phyloP scores from a whole-genome alignment of 2,329 filamentous ascomycete genomes.

The Cordyceps fumosorosea region DNA sequence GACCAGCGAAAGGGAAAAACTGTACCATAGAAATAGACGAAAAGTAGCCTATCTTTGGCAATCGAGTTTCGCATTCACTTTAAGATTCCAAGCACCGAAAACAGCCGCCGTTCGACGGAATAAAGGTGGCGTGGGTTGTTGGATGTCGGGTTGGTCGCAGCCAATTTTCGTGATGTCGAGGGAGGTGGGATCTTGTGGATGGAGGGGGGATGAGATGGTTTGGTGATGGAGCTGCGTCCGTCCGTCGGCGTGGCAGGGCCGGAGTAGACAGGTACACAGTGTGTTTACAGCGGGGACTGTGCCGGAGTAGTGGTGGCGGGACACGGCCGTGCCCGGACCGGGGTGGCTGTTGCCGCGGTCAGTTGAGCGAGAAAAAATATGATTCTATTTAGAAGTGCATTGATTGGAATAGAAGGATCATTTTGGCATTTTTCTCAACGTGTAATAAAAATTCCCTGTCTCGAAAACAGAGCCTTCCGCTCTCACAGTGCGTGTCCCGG shows the following conservation, averaged over 20 bases:
- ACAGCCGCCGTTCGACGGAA: constrained; percentile 11
- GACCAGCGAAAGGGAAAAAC: neutral
- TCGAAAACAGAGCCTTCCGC: neutral
- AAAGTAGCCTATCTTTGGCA: constrained; percentile 14
- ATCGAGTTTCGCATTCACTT: constrained; percentile 12
- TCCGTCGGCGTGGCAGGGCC: neutral
- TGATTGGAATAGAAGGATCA: neutral
- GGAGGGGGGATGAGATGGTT: neutral
- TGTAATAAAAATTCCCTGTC: neutral
- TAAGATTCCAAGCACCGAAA: constrained; percentile 15
- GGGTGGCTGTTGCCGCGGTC: neutral
- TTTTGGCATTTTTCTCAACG: neutral
- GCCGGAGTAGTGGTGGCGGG: neutral
- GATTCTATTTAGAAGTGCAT: neutral
- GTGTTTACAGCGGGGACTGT: neutral
- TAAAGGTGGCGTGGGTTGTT: neutral
- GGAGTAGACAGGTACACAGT: constrained; percentile 8
- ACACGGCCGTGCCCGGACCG: neutral
- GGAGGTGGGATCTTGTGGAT: neutral
- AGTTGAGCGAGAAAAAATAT: neutral
- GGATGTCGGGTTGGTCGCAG: neutral
- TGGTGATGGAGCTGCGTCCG: neutral
- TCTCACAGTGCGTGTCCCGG: constrained; percentile 1
- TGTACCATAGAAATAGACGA: constrained; percentile 12
- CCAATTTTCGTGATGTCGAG: neutral